Evolutionary conservation across 345 rosid genomes (phyloP).

Genomic region (Bruguiera gymnorhiza): DNA sequence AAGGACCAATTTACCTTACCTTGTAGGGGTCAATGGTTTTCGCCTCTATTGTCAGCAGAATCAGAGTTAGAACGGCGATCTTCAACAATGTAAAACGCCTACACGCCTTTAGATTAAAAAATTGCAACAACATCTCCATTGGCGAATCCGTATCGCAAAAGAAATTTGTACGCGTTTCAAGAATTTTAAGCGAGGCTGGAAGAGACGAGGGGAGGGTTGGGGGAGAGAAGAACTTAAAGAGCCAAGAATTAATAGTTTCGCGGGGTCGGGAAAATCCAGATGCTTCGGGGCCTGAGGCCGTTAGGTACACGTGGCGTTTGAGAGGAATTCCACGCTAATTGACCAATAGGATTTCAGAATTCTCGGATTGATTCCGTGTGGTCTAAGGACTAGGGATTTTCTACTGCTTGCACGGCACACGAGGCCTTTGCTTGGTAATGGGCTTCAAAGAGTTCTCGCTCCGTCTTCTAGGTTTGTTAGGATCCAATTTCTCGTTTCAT

Average conservation of each 20-base stretch:
- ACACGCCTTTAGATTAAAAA: conserved; percentile 24
- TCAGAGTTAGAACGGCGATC: conserved; percentile 30
- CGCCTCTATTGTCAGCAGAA: conserved; percentile 34
- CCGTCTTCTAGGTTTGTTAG: too few species aligned
- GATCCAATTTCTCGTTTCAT: too few species aligned
- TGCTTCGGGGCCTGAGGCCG: conserved; percentile 34
- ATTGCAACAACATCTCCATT: neutral
- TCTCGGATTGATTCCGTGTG: neutral
- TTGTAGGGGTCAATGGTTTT: conserved; percentile 69
- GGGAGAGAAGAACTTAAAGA: neutral
- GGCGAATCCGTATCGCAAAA: neutral
- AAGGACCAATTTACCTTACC: conserved; percentile 30
- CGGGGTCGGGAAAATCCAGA: conserved; percentile 36
- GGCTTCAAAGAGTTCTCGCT: too few species aligned
- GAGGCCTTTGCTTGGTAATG: too few species aligned
- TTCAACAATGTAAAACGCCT: conserved; percentile 19
- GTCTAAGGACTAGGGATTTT: neutral
- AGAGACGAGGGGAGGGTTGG: neutral
- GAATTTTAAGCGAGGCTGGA: neutral
- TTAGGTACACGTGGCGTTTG: conserved; percentile 54
- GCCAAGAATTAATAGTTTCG: conserved; percentile 26
- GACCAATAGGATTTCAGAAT: conserved; percentile 60
- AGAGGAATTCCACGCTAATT: conserved; percentile 39
- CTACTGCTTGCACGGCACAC: neutral
- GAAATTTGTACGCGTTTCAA: neutral